Evolutionary conservation across 2,329 filamentous ascomycete genomes (phyloP).

Genomic region (Fusarium sp.): DNA sequence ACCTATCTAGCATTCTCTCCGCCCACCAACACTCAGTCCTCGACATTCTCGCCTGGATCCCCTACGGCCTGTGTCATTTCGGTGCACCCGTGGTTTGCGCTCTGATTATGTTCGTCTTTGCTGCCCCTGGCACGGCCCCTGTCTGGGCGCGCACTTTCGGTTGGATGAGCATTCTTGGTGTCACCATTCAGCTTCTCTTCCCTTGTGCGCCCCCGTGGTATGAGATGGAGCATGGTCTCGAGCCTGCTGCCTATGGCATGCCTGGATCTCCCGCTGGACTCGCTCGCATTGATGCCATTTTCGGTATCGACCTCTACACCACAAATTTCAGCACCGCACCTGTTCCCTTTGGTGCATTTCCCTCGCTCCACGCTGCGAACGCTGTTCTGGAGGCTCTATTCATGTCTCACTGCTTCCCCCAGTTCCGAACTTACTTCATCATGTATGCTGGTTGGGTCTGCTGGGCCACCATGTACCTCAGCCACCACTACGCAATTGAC

Average conservation of each 20-base stretch:
- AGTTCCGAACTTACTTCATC: slow-evolving; percentile 81
- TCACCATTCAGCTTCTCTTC: slow-evolving; percentile 88
- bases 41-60: slow-evolving; percentile 91
- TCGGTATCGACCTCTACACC: slow-evolving; percentile 92
- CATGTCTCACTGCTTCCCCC: slow-evolving; percentile 92
- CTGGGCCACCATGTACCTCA: slow-evolving; percentile 99
- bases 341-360: slow-evolving; percentile 94
- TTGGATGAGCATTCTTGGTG: slow-evolving; percentile 90
- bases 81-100: slow-evolving; percentile 85
- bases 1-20: slow-evolving; percentile 94
- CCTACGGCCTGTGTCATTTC: slow-evolving; percentile 92
- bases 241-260: slow-evolving; percentile 93
- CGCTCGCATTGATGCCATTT: slow-evolving; percentile 87
- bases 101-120: slow-evolving; percentile 85
- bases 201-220: slow-evolving; percentile 98
- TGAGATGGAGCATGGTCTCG: slow-evolving; percentile 90
- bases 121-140: slow-evolving; percentile 84
- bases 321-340: slow-evolving; percentile 91
- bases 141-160: slow-evolving; percentile 89
- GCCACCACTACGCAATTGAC: slow-evolving; percentile 96
- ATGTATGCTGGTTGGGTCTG: slow-evolving; percentile 92
- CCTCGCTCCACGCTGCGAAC: slow-evolving; percentile 89
- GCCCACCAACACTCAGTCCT: slow-evolving; percentile 86
- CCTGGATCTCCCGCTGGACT: slow-evolving; percentile 89
- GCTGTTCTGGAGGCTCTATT: slow-evolving; percentile 91